A percentile compares a stretch with the other conserved stretches of the same genome.
phyloP scores from a whole-genome alignment of 2,329 filamentous ascomycete species.

The Boeremia exigua region DNA sequence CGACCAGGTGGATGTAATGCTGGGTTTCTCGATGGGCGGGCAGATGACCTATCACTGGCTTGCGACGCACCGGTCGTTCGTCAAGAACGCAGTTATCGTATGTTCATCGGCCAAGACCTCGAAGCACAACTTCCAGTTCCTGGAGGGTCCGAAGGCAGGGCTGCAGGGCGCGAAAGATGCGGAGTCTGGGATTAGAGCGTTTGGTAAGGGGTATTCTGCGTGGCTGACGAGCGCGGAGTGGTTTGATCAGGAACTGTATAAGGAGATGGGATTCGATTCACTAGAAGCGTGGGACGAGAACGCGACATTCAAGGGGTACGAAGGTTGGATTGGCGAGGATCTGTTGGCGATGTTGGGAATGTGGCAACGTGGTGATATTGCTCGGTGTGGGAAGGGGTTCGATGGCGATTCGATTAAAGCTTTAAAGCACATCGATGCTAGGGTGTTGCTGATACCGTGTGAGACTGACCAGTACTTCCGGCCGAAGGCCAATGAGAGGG shows the following conservation, averaged over 20 bases:
- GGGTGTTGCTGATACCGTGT: conserved; percentile 49
- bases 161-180: conserved; percentile 54
- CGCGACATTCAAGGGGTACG: conserved; percentile 23
- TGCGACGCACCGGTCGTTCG: conserved; percentile 57
- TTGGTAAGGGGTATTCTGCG: conserved; percentile 48
- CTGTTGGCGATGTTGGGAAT: conserved; percentile 47
- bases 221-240: conserved; percentile 51
- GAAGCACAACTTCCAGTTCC: conserved; percentile 61
- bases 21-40: conserved; percentile 65
- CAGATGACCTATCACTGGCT: conserved; percentile 61
- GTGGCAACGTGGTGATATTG: conserved; percentile 53
- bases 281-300: conserved; percentile 39
- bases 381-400: conserved; percentile 30
- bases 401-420: conserved; percentile 41
- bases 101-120: conserved; percentile 60
- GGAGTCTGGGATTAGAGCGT: conserved; percentile 39
- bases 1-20: conserved; percentile 53
- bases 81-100: conserved; percentile 53
- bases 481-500: conserved; percentile 47
- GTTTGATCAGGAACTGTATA: conserved; percentile 50
- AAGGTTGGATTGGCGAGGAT: conserved; percentile 46
- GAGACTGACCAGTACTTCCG: conserved; percentile 52
- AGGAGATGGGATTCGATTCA: conserved; percentile 36
- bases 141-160: conserved; percentile 60
- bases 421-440: conserved; percentile 46